These are phyloP conservation scores for Nicotiana noctiflora DNA, from an alignment of 257 asterid species.

Conservation along the genomic window DNA sequence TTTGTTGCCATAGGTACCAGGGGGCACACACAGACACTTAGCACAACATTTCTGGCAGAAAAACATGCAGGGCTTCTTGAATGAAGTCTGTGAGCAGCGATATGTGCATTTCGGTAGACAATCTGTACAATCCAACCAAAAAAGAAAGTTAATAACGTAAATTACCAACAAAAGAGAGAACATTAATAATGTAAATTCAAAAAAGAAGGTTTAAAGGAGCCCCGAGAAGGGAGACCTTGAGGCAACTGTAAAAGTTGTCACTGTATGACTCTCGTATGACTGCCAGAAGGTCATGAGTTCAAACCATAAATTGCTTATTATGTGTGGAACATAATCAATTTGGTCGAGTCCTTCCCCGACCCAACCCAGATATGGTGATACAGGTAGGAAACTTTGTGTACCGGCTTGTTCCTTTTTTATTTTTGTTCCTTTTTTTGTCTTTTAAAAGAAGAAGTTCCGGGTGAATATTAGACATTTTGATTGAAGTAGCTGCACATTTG, in stretches of 20 bases:
- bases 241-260: too few species aligned
- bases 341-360: too few species aligned
- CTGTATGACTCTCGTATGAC: neutral
- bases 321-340: too few species aligned
- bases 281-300: neutral
- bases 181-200: neutral
- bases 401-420: too few species aligned
- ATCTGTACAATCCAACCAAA: neutral
- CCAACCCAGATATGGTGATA: too few species aligned
- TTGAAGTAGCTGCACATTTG: neutral
- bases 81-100: neutral
- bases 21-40: slow-evolving; percentile 8
- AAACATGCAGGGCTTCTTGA: slow-evolving; percentile 10
- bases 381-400: too few species aligned
- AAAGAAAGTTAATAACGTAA: neutral
- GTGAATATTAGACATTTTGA: too few species aligned
- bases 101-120: slow-evolving; percentile 5
- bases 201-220: neutral
- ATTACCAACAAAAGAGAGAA: neutral
- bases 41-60: slow-evolving; percentile 12
- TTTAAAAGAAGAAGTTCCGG: too few species aligned
- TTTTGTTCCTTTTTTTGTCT: too few species aligned
- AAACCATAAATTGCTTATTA: too few species aligned
- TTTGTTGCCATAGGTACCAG: slow-evolving; percentile 13
- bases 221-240: too few species aligned